A percentile compares a stretch with the other conserved stretches of the same genome.
These are phyloP conservation scores for Rubia peregrina DNA, from an alignment of 305 asterid genomes.

Conservation along the genomic window DNA sequence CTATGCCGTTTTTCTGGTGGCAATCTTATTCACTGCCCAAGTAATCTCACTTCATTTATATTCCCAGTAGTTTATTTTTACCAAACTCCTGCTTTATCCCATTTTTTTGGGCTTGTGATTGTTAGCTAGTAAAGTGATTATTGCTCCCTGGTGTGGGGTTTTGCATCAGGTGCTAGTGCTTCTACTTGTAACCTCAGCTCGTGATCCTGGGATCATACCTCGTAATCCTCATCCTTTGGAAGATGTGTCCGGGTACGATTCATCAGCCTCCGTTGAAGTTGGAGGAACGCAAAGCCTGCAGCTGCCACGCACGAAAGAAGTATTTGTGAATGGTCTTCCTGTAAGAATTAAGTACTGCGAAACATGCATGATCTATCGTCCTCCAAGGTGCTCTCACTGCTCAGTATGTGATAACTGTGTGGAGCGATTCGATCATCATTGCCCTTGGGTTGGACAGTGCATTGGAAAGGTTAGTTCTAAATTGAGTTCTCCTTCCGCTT, in stretches of 20 bases:
- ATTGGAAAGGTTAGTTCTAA: conserved; percentile 31
- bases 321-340: conserved; percentile 36
- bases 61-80: neutral
- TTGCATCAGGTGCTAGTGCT: conserved; percentile 32
- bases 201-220: conserved; percentile 41
- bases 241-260: conserved; percentile 27
- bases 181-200: conserved; percentile 33
- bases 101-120: too few species aligned
- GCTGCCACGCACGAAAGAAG: conserved; percentile 32
- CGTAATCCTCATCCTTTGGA: conserved; percentile 35
- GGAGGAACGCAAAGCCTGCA: conserved; percentile 21
- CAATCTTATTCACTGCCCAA: conserved; percentile 29
- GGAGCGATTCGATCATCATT: conserved; percentile 44
- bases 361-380: conserved; percentile 41
- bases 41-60: conserved; percentile 23
- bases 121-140: neutral
- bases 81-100: too few species aligned
- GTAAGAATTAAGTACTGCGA: conserved; percentile 37
- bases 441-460: conserved; percentile 49
- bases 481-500: neutral
- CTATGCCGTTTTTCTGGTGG: conserved; percentile 26
- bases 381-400: conserved; percentile 40
- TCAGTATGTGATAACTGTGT: conserved; percentile 42
- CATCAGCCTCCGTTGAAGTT: conserved; percentile 27
- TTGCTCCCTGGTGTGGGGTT: conserved; percentile 9